Conservation (phyloP, 495 filamentous ascomycete genomes). For the Aspergillus sclerotiicarbonarius region DNA sequence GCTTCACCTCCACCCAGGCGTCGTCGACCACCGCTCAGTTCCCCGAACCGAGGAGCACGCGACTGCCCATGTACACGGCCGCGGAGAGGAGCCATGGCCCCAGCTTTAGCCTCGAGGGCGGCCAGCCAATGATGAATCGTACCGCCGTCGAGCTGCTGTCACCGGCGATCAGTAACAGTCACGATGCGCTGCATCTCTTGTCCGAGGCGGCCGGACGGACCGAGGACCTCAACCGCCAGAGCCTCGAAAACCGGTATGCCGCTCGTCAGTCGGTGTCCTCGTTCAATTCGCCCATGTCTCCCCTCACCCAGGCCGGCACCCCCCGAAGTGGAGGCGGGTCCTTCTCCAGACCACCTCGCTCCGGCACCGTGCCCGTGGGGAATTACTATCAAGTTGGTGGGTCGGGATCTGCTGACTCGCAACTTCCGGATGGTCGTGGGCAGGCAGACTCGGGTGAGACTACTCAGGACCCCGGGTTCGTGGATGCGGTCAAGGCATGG, state of each 20-base stretch:
- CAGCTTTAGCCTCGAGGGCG: slow-evolving; percentile 32
- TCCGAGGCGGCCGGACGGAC: slow-evolving; percentile 58
- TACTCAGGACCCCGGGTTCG: slow-evolving; percentile 34
- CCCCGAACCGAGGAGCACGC: slow-evolving; percentile 30
- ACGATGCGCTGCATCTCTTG: slow-evolving; percentile 58
- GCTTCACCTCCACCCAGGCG: slow-evolving; percentile 24
- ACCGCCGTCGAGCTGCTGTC: slow-evolving; percentile 56
- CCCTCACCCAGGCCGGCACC: slow-evolving; percentile 40
- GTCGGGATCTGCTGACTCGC: slow-evolving; percentile 30
- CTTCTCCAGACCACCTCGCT: slow-evolving; percentile 35
- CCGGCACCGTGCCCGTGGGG: slow-evolving; percentile 28
- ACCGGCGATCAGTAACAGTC: slow-evolving; percentile 56
- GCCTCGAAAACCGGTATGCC: slow-evolving; percentile 37
- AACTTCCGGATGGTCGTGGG: slow-evolving; percentile 28
- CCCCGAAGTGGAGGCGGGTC: slow-evolving; percentile 38
- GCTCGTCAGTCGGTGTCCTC: slow-evolving; percentile 43
- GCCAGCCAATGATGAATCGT: slow-evolving; percentile 52
- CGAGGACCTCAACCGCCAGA: slow-evolving; percentile 47
- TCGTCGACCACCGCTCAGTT: slow-evolving; percentile 27
- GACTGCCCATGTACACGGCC: slow-evolving; percentile 27
- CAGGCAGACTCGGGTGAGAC: slow-evolving; percentile 27
- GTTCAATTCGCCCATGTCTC: slow-evolving; percentile 43
- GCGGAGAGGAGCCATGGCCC: slow-evolving; percentile 26
- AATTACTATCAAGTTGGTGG: slow-evolving; percentile 30
- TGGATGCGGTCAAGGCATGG: slow-evolving; percentile 80